Evolutionary conservation across 2,329 filamentous ascomycete species (phyloP).

Genomic region (Leptographium flavum): DNA sequence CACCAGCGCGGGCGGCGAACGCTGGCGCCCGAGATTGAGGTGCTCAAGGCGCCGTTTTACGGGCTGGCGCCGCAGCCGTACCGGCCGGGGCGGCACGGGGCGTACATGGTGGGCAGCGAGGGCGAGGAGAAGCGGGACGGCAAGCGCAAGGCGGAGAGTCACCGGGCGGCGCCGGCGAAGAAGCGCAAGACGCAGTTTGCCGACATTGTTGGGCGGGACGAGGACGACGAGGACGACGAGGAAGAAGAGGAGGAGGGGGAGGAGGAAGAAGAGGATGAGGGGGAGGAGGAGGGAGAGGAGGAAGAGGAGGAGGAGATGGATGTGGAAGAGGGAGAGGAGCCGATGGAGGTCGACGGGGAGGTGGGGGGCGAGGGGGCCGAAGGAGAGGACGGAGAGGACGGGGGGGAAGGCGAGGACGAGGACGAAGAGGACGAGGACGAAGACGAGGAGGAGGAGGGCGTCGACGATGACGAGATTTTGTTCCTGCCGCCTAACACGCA

Average conservation of each 20-base stretch:
- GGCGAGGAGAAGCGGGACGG: not conserved
- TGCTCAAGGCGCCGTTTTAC: conserved; percentile 37
- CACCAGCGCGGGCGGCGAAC: conserved; percentile 17
- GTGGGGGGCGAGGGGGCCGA: not conserved
- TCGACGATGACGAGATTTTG: not conserved
- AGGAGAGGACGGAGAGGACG: not conserved
- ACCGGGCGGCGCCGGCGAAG: not conserved
- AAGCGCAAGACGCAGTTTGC: conserved; percentile 1
- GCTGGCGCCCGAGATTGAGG: conserved; percentile 29
- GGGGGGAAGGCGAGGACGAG: not conserved
- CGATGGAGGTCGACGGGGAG: not conserved
- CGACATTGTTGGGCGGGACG: conserved; percentile 8
- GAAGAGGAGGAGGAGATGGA: not conserved
- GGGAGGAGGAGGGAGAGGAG: not conserved
- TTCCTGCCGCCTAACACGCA: conserved; percentile 10
- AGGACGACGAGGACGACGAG: not conserved
- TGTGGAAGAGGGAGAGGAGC: not conserved
- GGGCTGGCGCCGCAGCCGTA: conserved; percentile 8
- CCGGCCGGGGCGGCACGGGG: not conserved
- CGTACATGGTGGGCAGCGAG: not conserved
- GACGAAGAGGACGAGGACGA: not conserved
- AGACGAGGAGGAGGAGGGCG: not conserved
- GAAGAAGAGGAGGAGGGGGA: not conserved
- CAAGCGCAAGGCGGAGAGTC: not conserved
- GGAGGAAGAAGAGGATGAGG: not conserved